Conservation (phyloP, 108 stramenopile species). For the Chaetoceros muelleri region DNA sequence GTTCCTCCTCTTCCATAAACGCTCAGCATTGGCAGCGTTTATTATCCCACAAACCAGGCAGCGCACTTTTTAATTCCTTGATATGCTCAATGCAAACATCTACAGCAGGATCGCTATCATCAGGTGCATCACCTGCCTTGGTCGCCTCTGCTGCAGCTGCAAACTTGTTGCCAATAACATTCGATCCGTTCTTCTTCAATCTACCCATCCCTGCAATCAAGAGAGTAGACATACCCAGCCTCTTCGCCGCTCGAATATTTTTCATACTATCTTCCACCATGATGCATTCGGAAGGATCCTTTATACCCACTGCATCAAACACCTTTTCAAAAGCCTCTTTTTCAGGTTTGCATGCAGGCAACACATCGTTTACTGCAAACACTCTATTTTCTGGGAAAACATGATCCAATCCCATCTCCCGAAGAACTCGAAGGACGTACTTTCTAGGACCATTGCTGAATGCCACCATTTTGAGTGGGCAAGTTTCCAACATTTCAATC, state of each 20-base stretch:
- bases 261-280: constrained; percentile 88
- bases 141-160: constrained; percentile 33
- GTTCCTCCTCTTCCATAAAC: too few species aligned
- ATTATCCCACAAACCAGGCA: constrained; percentile 41
- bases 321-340: constrained; percentile 53
- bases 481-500: constrained; percentile 24
- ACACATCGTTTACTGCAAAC: constrained; percentile 71
- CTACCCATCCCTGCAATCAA: constrained; percentile 41
- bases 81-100: constrained; percentile 46
- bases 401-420: constrained; percentile 35
- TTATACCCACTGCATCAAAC: constrained; percentile 29
- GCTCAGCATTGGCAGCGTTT: too few species aligned
- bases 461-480: constrained; percentile 37
- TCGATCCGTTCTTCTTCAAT: constrained; percentile 5
- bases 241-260: constrained; percentile 61
- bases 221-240: constrained; percentile 66
- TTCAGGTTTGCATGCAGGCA: constrained; percentile 82
- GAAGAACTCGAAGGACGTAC: constrained; percentile 48
- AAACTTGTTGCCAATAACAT: too few species aligned
- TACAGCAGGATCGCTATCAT: constrained; percentile 48
- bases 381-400: constrained; percentile 47
- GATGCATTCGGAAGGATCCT: constrained; percentile 38
- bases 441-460: constrained; percentile 70
- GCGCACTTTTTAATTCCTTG: constrained; percentile 30
- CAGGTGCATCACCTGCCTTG: constrained; percentile 39